A percentile compares a stretch with the other conserved stretches of the same genome.
Conservation (phyloP, 2,329 filamentous ascomycete genomes). For the Moelleriella libera region DNA sequence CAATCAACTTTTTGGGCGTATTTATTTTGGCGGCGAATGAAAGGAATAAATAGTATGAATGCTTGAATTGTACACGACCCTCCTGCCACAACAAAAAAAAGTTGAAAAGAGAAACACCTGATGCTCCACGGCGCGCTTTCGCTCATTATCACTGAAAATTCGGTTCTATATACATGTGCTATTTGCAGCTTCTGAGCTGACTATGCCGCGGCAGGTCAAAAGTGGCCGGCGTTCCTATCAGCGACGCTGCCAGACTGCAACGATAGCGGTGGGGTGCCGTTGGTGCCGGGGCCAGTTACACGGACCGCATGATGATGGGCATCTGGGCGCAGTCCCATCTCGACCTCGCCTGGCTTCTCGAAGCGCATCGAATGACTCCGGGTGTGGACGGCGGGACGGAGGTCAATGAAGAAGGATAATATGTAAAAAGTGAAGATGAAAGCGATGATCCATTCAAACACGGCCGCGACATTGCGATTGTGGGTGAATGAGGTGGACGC, state of each 20-base stretch:
- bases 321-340: slow-evolving; percentile 4
- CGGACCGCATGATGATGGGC: neutral
- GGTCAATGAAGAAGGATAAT: slow-evolving; percentile 74
- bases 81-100: too few relatives aligned
- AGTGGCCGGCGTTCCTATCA: neutral
- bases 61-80: too few relatives aligned
- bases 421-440: slow-evolving; percentile 83
- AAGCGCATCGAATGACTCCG: slow-evolving; percentile 20
- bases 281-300: neutral
- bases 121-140: too few relatives aligned
- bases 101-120: too few relatives aligned
- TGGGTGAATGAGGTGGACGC: slow-evolving; percentile 35
- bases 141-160: too few relatives aligned
- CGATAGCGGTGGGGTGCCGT: neutral
- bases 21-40: too few relatives aligned
- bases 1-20: too few relatives aligned
- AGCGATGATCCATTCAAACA: slow-evolving; percentile 68
- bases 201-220: neutral
- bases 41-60: too few relatives aligned
- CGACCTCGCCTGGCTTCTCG: slow-evolving; percentile 13
- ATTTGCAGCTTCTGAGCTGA: too few relatives aligned
- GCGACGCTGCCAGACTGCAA: neutral
- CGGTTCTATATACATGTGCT: too few relatives aligned
- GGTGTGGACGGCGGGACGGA: slow-evolving; percentile 62
- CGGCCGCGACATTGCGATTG: slow-evolving; percentile 52